Evolutionary conservation across 306 rosid species (phyloP), one percentile per base, ranked within the genome.

Genomic region (Hylodesmum podocarpum): DNA sequence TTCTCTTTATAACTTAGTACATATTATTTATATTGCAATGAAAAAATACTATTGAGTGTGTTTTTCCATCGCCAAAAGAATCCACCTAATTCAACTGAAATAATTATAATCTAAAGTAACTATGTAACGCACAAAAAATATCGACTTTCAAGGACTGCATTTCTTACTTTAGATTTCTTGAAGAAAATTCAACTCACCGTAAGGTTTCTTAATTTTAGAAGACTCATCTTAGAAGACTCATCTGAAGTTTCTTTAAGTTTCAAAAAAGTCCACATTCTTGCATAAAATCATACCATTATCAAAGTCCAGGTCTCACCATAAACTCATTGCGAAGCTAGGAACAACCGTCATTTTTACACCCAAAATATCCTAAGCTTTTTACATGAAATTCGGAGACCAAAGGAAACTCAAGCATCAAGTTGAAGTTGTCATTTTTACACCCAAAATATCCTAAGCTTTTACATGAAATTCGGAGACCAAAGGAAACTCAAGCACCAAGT

Each of bases 331-430:
- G 59, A 27, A 66, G 61, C 63, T 34, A 2, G 67, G 29, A 73
- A 50, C 16, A 66, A 78, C 39, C 51, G 55, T 51, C 36, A 39
- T 13, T 47, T 49, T 31, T 51, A 59, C 77, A 76, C 36, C 15
- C 47, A 73, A 59, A 73, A 58, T 7, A 73, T 72, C 62, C 51
- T 75, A 13, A 21, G 7, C 50, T 69, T 44, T 44, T 19, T 64
- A 40, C 66, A 74, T 63, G 37, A 16, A 71, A 37, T 4, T 13
- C 10, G 1, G 15, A 28, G 25, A 39, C 27, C 8, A 55, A 62
- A 49, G 64, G 66, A 69, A 58, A 29, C 69, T 41, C 37, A 2
- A n/a, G n/a, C n/a, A n/a, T n/a, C n/a, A n/a, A n/a, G n/a, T n/a
- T n/a, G n/a, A n/a, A n/a, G n/a, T n/a, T n/a, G n/a, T n/a, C 36